A percentile compares a stretch with the other conserved stretches of the same genome.
Evolutionary conservation across 495 filamentous ascomycete genomes (phyloP).

Genomic region (Annulohypoxylon moriforme): DNA sequence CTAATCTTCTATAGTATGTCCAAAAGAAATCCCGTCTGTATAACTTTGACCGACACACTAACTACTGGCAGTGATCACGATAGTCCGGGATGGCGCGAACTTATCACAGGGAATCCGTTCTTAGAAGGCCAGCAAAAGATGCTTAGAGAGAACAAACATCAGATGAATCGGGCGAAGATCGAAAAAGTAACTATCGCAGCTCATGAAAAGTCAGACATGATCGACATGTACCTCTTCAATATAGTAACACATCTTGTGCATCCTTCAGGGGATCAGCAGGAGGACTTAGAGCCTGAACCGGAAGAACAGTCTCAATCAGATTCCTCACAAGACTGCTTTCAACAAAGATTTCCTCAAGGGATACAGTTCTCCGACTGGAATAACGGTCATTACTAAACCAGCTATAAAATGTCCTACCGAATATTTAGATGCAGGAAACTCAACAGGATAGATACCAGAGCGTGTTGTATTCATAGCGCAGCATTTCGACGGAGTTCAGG

Average conservation of each 20-base stretch:
- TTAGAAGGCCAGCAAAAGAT: conserved; percentile 15
- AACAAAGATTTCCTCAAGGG: neutral
- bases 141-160: conserved; percentile 10
- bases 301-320: neutral
- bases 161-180: conserved; percentile 15
- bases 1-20: too few relatives aligned
- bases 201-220: neutral
- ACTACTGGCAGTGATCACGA: conserved; percentile 1
- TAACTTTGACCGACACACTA: neutral
- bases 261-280: neutral
- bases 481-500: neutral
- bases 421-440: neutral
- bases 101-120: conserved; percentile 5
- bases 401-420: too few relatives aligned
- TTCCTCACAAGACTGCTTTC: neutral
- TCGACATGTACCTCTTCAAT: neutral
- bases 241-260: conserved; percentile 21
- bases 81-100: conserved; percentile 6
- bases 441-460: neutral
- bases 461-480: neutral
- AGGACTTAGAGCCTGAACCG: neutral
- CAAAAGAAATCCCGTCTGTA: too few relatives aligned
- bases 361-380: neutral
- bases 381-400: neutral
- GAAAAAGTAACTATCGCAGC: conserved; percentile 1